Evolutionary conservation across 2,329 filamentous ascomycete genomes (phyloP), one percentile per base, ranked within the genome.

Genomic region (Fusarium avenaceum): DNA sequence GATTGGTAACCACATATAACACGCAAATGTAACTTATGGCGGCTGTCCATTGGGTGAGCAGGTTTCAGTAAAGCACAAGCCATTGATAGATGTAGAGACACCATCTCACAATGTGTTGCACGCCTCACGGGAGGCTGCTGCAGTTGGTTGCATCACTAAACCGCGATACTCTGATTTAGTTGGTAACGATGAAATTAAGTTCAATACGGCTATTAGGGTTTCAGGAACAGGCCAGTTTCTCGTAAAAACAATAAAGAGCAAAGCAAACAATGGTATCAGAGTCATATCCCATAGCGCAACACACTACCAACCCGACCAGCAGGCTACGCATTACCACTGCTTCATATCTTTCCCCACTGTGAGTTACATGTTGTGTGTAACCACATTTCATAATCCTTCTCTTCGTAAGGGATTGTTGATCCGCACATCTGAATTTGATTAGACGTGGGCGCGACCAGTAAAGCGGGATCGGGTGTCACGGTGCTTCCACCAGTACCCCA

Each of bases 391-490:
- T 32, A n/a, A 43, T 57, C 52, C 43, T 42, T 56, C 39, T 49
- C 26, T 61, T 57, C 28, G 43, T 47, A 44, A 20, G 11, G 39
- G 32, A 33, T 14, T 19, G 50, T 40, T 26, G 24, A 24, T 30
- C 32, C 33, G 30, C 48, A 45, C 26, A 26, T 61, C 26, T 39
- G 20, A 35, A 38, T 17, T 35, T 30, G 40, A 64, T 76, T 80
- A 86, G 61, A 88, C 83, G 58, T 76, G 83, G 30, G 86, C 88
- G 49, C 88, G 82, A 54, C 87, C 87, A 32, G 88, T 90, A 76
- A 88, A 89, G 50, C 83, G 82, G 19, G 82, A 84, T 66, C 82
- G 81, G 32, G 79, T 79, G 47, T 87, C 81, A 46, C 86, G 83
- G 72, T 86, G 81, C 63, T 79, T 81, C 77, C 82, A 88, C 84